Evolutionary conservation across 1,139 yeast species (phyloP), one percentile per base, ranked within the genome.

Genomic region (Hyphopichia khmerensis): DNA sequence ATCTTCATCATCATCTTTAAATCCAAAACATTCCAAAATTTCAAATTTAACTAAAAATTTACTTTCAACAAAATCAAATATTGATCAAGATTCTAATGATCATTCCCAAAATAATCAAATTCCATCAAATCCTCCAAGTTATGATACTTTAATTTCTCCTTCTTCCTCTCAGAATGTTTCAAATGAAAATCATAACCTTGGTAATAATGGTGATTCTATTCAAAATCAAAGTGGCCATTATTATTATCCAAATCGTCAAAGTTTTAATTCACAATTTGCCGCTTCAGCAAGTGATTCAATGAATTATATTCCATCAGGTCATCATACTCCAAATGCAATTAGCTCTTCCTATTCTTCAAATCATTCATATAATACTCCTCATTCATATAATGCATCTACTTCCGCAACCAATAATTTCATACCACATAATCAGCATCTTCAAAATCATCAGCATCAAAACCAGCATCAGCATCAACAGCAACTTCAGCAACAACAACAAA

Each of bases 261-360:
- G 41, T 19, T 18, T 19, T 19, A n/a, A 16, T n/a, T 27, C 33
- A 4, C 40, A 30, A n/a, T 34, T 16, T 23, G 18, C 30, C 15
- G 27, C 40, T 10, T 30, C 43, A 15, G 44, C 55, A 50, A 44
- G 59, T 51, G 60, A 66, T 43, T 57, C 68, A 43, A 45, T 65
- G 50, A 64, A 65, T 50, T 72, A 67, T 49, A 66, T 72, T 17
- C 77, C 77, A 10, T 60, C 72, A 16, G 64, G 72, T 40, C 84
- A 79, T 54, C 77, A 79, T 55, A 77, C 83, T 2, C 85, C 84
- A 5, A 75, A 75, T 36, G 78, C 69, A 37, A 73, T 79, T 15
- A 69, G 77, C 47, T 64, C 72, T 11, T 75, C 80, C 4, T 77
- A 77, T 54, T 60, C 72, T 11, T 70, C 77, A 11, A 64, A 64